phyloP scores from a whole-genome alignment of 163 green algal genomes.

The Chlorella variabilis region DNA sequence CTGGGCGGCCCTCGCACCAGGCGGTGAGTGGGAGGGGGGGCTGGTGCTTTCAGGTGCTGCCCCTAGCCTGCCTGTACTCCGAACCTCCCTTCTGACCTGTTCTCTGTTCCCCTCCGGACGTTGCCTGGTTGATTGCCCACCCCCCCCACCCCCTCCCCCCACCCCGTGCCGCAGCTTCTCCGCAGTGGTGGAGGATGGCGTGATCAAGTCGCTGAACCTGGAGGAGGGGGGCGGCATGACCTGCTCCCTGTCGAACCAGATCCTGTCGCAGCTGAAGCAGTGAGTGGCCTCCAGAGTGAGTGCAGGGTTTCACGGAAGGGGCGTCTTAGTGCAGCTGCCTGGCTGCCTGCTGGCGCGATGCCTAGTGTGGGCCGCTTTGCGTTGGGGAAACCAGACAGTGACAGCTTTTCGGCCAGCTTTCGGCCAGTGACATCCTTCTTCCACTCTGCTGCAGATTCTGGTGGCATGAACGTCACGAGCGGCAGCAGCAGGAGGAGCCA shows the following conservation, averaged over 20 bases:
- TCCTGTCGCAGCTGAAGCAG: constrained; percentile 51
- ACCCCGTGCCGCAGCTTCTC: constrained; percentile 41
- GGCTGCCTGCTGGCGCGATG: no score
- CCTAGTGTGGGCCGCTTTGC: no score
- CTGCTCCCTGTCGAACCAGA: constrained; percentile 48
- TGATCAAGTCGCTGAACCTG: constrained; percentile 56
- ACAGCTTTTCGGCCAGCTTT: neutral
- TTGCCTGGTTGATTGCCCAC: neutral
- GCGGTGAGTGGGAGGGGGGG: neutral
- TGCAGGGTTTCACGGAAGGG: no score
- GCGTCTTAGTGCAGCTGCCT: no score
- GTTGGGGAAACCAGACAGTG: no score
- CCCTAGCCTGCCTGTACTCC: neutral
- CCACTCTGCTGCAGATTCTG: constrained; percentile 6
- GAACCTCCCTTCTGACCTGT: no score
- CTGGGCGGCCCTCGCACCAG: constrained; percentile 19
- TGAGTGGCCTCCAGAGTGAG: constrained; percentile 24
- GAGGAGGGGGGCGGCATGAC: constrained; percentile 45
- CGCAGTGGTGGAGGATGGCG: constrained; percentile 51
- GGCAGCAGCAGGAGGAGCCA: neutral
- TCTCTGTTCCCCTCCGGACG: no score
- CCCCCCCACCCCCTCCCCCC: neutral
- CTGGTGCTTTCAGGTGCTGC: neutral
- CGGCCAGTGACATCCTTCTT: no score
- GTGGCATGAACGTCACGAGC: constrained; percentile 23